A percentile compares a stretch with the other conserved stretches of the same genome.
phyloP scores from a whole-genome alignment of 371 early-diverging fungal species.

The Mortierella sp. region DNA sequence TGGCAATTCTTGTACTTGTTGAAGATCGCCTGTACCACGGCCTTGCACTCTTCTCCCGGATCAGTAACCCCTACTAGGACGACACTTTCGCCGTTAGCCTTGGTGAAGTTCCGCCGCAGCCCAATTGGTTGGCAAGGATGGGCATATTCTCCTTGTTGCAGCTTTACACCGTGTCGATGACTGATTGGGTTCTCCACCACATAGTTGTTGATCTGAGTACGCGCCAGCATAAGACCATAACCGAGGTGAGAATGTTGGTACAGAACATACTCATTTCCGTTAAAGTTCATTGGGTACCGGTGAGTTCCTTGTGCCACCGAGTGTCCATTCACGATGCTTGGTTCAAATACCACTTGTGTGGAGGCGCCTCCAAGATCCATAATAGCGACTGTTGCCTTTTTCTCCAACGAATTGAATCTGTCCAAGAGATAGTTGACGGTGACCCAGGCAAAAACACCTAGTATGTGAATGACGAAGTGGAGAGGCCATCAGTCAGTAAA shows the following conservation, averaged over 20 bases:
- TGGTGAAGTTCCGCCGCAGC: slow-evolving; percentile 15
- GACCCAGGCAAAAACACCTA: slow-evolving; percentile 96
- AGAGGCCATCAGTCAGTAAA: not conserved
- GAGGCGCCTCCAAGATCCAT: slow-evolving; percentile 97
- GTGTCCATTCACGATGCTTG: slow-evolving; percentile 64
- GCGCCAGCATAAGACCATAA: slow-evolving; percentile 91
- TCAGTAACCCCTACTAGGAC: slow-evolving; percentile 68
- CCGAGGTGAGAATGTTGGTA: slow-evolving; percentile 96
- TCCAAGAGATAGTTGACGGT: slow-evolving; percentile 93
- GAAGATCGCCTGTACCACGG: slow-evolving; percentile 66
- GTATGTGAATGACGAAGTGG: not conserved
- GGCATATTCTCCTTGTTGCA: slow-evolving; percentile 21
- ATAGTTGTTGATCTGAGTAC: slow-evolving; percentile 73
- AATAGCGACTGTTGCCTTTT: slow-evolving; percentile 81
- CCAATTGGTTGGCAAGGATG: slow-evolving; percentile 71
- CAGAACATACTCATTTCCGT: slow-evolving; percentile 75
- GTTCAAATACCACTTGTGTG: slow-evolving; percentile 97
- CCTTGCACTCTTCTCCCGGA: slow-evolving; percentile 65
- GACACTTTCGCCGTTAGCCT: slow-evolving; percentile 27
- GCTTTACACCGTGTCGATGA: slow-evolving; percentile 21
- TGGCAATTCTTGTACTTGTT: slow-evolving; percentile 67
- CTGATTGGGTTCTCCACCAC: slow-evolving; percentile 49
- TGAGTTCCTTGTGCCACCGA: slow-evolving; percentile 74
- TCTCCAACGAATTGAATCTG: slow-evolving; percentile 58
- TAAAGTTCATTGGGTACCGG: slow-evolving; percentile 76